Evolutionary conservation across 1,284 basidiomycete genomes (phyloP).

Genomic region (Termitomyces sp.): DNA sequence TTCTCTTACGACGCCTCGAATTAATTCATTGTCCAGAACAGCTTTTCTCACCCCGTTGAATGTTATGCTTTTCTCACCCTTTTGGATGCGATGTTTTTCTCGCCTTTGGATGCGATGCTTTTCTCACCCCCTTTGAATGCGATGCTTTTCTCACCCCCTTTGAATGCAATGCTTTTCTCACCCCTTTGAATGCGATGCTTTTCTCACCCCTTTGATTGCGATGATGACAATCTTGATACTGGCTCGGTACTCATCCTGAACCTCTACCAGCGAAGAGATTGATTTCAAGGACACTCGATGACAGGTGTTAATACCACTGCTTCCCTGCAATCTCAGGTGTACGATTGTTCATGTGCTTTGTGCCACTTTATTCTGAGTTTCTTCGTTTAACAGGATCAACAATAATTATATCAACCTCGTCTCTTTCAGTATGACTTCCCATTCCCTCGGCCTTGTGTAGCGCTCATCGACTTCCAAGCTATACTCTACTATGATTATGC

Average conservation of each 20-base stretch:
- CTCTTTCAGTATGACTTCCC: slow-evolving; percentile 15
- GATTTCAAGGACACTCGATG: too few species aligned
- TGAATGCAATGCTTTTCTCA: not conserved
- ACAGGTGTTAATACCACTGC: not conserved
- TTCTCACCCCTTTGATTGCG: not conserved
- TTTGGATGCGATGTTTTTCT: too few species aligned
- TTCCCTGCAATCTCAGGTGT: slow-evolving; percentile 11
- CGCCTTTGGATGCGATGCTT: too few species aligned
- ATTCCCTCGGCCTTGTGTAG: not conserved
- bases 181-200: too few species aligned
- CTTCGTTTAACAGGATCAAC: slow-evolving; percentile 7
- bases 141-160: too few species aligned
- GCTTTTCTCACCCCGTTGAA: too few species aligned
- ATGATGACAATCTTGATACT: not conserved
- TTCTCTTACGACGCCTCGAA: too few species aligned
- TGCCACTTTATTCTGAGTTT: not conserved
- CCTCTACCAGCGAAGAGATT: too few species aligned
- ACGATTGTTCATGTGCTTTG: not conserved
- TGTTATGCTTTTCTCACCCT: too few species aligned
- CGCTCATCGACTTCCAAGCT: slow-evolving; percentile 16
- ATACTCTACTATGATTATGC: slow-evolving; percentile 38
- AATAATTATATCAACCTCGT: slow-evolving; percentile 16
- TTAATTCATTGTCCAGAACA: too few species aligned
- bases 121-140: too few species aligned
- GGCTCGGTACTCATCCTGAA: not conserved